Conservation (phyloP, 495 filamentous ascomycete species). For the Talaromyces proteolyticus region DNA sequence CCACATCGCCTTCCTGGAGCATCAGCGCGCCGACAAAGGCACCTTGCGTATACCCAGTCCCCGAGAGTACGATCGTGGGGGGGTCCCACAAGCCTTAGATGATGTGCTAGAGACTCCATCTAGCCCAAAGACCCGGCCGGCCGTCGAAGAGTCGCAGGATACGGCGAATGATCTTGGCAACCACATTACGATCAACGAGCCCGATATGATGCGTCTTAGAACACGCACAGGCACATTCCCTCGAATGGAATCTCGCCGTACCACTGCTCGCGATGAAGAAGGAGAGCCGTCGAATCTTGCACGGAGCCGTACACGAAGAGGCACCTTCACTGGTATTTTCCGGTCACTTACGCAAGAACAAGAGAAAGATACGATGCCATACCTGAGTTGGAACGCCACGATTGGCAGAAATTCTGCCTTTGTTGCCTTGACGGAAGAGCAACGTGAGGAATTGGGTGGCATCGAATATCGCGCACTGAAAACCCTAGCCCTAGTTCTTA, state of each 20-base stretch:
- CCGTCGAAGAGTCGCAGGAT: constrained; percentile 6
- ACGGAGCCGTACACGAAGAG: constrained; percentile 18
- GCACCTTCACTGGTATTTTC: constrained; percentile 30
- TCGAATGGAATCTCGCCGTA: constrained; percentile 32
- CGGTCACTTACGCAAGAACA: constrained; percentile 36
- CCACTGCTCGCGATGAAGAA: constrained; percentile 29
- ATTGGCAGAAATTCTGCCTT: constrained; percentile 90
- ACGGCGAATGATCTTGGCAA: constrained; percentile 28
- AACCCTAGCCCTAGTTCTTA: constrained; percentile 70
- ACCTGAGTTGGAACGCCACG: constrained; percentile 90
- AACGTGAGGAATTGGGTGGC: constrained; percentile 87
- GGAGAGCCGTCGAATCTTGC: constrained; percentile 13
- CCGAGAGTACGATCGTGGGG: constrained; percentile 75
- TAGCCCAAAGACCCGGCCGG: constrained; percentile 11
- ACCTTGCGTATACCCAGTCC: constrained; percentile 83
- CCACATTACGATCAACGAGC: constrained; percentile 61
- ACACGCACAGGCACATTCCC: constrained; percentile 30
- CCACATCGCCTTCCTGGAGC: constrained; percentile 80
- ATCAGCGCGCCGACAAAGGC: constrained; percentile 70
- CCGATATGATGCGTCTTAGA: constrained; percentile 32
- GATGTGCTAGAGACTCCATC: constrained; percentile 25
- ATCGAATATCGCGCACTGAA: constrained; percentile 93
- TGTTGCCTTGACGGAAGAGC: constrained; percentile 78
- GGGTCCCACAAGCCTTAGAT: constrained; percentile 57
- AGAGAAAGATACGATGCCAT: constrained; percentile 58